Evolutionary conservation across 257 asterid genomes (phyloP).

Genomic region (Cruciata laevipes): DNA sequence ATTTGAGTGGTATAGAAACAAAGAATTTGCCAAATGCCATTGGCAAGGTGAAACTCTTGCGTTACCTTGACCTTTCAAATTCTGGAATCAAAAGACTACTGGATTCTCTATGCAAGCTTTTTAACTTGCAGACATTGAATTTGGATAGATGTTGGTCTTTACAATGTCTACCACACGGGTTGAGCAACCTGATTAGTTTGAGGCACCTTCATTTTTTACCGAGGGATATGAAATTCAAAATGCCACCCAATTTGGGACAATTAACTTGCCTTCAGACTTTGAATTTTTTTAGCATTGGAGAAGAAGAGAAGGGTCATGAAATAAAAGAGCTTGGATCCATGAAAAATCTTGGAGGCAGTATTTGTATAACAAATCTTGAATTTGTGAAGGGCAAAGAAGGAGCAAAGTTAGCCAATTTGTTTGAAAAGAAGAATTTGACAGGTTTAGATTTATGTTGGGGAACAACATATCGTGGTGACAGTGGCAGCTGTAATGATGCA

Average conservation of each 20-base stretch:
- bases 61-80: not conserved
- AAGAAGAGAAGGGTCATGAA: conserved; percentile 7
- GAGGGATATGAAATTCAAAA: too few relatives aligned
- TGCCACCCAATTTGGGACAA: conserved; percentile 19
- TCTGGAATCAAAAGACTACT: not conserved
- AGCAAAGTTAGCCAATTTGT: conserved; percentile 14
- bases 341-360: conserved; percentile 17
- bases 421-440: not conserved
- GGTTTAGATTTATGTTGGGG: conserved; percentile 10
- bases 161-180: not conserved
- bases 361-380: conserved; percentile 11
- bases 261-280: conserved; percentile 17
- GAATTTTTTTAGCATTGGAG: not conserved
- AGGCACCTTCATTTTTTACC: not conserved
- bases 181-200: not conserved
- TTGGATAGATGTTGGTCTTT: not conserved
- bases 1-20: not conserved
- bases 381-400: conserved; percentile 9
- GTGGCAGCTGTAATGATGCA: not conserved
- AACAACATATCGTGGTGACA: not conserved
- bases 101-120: not conserved
- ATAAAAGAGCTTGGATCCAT: conserved; percentile 24
- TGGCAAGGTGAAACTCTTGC: not conserved
- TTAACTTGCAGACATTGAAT: not conserved
- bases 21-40: not conserved